Evolutionary conservation across 1,139 yeast species (phyloP), one percentile per base, ranked within the genome.

Genomic region (Hyphopichia fennica): DNA sequence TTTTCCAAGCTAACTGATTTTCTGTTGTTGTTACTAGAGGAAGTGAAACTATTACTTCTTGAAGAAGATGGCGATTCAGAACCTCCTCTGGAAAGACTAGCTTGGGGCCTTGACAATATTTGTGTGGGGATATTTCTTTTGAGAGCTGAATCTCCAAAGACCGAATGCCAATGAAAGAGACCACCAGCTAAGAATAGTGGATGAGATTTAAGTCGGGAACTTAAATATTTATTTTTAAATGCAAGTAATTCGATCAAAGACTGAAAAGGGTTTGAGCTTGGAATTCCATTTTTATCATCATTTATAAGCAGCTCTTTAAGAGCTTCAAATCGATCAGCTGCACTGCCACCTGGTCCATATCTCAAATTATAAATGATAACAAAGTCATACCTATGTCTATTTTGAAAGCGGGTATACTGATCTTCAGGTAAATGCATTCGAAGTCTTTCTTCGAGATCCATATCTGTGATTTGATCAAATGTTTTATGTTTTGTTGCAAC

Each of bases 341-440:
- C 50, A 22, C 48, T 42, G 14, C 53, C 50, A 20, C 49, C 42
- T 51, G 60, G 39, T 35, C 77, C 65, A 57, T 56, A 57, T 35
- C 60, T 54, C 34, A 65, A 58, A 42, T 87, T 85, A 58, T 86
- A 88, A 11, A 83, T 58, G 3, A 88, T 82, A 3, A 90, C 67
- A 36, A 78, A 65, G 40, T 82, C 87, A 56, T 75, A 88, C 33
- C 67, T 60, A 46, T 72, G 64, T 50, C 95, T 68, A 9, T 67
- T 61, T 31, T 68, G 64, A 52, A 88, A 86, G 33, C 71, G 51
- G 2, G 55, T 55, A 45, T 74, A 75, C 53, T 86, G 90, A 3
- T 63, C 62, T 9, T 70, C 69, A 1, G 88, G 81, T 6, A 86
- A 65, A 6, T 73, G 70, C 28, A 80, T 60, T 32, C 78, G 65